Evolutionary conservation across 1,284 basidiomycete species (phyloP), one percentile per base, ranked within the genome.

Genomic region (Schizopora paradoxa): DNA sequence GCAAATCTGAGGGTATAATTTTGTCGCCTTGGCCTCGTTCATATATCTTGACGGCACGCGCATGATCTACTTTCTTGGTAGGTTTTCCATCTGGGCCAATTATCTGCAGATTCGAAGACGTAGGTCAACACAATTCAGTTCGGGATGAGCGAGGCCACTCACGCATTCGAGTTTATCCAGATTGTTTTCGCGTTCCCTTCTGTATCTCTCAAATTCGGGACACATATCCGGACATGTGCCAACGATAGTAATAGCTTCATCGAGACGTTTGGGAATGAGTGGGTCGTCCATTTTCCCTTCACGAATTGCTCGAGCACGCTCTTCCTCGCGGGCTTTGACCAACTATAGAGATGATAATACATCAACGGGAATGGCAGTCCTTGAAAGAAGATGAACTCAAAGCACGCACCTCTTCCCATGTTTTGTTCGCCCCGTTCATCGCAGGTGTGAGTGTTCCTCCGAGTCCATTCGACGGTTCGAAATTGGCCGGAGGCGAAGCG

Each of bases 211-310:
- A 57, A 91, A 95, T 41, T 87, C 82, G 4, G 92, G 90, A 62
- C 95, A 98, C 92, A 98, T 97, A 52, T 89, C 85, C 66, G 74
- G 68, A 60, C 95, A 98, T 1, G 90, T 94, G 14, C 95, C 95
- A 10, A 88, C 76, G 58, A 98, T 83, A 25, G 85, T 86, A 45
- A 93, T 88, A 2, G 95, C 93, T 51, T 93, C 85, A 51, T 87
- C 86, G 5, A 97, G 74, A 19, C 85, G 74, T 53, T 86, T 88
- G 3, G 86, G 78, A 23, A 83, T 79, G 23, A 71, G 62, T 0
- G 91, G 91, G 55, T 92, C 89, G 47, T 90, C 88, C 74, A 96
- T 91, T 56, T 88, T 80, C 4, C 92, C 91, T 25, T 85, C 78
- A 2, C 79, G 72, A 48, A 95, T 91, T n/a, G 86, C 89, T 29